A percentile compares a stretch with the other conserved stretches of the same genome.
Conservation (phyloP, 805 yeast species). For the Blastobotrys americana region DNA sequence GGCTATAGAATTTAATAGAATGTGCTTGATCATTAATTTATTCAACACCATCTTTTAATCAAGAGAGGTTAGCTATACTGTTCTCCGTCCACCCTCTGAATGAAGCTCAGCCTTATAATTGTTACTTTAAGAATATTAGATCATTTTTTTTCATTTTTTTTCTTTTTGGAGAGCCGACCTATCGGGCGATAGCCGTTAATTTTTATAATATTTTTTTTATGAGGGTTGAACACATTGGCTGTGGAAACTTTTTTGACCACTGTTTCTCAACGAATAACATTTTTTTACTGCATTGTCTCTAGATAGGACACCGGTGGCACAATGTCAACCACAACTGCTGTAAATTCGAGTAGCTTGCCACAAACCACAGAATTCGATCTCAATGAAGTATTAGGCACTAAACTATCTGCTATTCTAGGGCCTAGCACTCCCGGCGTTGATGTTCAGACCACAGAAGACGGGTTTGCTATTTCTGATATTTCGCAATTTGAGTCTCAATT, state of each 20-base stretch:
- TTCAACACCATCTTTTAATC: too few species aligned
- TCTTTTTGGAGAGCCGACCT: slow-evolving; percentile 16
- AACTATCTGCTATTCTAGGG: neutral
- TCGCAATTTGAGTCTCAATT: neutral
- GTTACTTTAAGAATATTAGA: slow-evolving; percentile 33
- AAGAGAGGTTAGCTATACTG: too few species aligned
- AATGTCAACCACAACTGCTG: neutral
- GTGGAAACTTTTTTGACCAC: neutral
- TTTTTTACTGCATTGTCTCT: too few species aligned
- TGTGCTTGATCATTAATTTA: neutral
- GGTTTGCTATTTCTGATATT: neutral
- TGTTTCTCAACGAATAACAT: too few species aligned
- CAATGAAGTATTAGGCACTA: neutral
- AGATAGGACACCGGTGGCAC: too few species aligned
- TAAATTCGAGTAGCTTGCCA: neutral
- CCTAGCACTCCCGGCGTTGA: neutral
- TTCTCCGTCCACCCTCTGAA: too few species aligned
- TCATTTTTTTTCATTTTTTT: neutral
- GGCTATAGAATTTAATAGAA: neutral
- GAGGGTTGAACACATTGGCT: too few species aligned
- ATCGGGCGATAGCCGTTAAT: neutral
- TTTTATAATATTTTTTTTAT: neutral
- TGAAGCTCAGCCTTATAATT: slow-evolving; percentile 39
- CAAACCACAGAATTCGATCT: neutral
- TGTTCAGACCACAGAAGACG: neutral